Evolutionary conservation across 2,329 filamentous ascomycete species (phyloP).

Genomic region (Fusarium citri): DNA sequence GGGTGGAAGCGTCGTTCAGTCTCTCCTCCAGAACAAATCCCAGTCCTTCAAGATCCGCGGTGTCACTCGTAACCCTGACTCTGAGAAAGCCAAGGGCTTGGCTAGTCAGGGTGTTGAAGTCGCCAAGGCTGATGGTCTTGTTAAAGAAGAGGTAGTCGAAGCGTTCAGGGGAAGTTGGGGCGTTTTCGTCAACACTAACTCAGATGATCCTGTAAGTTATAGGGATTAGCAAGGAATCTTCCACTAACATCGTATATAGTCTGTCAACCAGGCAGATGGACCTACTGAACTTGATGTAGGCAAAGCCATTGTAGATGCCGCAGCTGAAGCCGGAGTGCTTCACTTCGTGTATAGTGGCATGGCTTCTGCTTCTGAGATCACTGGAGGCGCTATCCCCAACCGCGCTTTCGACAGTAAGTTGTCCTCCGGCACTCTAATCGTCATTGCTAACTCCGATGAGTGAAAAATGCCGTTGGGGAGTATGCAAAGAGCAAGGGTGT

Average conservation of each 20-base stretch:
- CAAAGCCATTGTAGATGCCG: conserved; percentile 50
- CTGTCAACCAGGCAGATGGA: conserved; percentile 42
- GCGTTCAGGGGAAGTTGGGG: conserved; percentile 51
- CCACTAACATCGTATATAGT: conserved; percentile 28
- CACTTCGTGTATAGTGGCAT: conserved; percentile 54
- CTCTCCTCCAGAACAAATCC: conserved; percentile 48
- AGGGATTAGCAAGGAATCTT: neutral
- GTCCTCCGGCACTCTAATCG: rapidly evolving
- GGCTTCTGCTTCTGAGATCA: conserved; percentile 49
- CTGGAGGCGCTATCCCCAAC: conserved; percentile 48
- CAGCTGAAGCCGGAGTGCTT: conserved; percentile 49
- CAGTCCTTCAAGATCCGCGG: conserved; percentile 45
- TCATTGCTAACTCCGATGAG: conserved; percentile 37
- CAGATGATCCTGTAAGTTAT: conserved; percentile 46
- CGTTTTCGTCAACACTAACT: conserved; percentile 51
- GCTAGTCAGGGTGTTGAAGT: conserved; percentile 46
- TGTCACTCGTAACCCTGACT: conserved; percentile 47
- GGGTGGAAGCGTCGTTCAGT: conserved; percentile 48
- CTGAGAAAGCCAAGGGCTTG: conserved; percentile 46
- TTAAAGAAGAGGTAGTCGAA: conserved; percentile 38
- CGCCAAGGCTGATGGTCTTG: conserved; percentile 47
- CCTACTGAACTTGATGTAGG: conserved; percentile 53
- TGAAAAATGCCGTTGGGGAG: conserved; percentile 53
- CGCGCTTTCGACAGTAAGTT: conserved; percentile 51
- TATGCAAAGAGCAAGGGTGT: conserved; percentile 49